Conservation (phyloP, 2,329 filamentous ascomycete species). For the Daldinia sp. region DNA sequence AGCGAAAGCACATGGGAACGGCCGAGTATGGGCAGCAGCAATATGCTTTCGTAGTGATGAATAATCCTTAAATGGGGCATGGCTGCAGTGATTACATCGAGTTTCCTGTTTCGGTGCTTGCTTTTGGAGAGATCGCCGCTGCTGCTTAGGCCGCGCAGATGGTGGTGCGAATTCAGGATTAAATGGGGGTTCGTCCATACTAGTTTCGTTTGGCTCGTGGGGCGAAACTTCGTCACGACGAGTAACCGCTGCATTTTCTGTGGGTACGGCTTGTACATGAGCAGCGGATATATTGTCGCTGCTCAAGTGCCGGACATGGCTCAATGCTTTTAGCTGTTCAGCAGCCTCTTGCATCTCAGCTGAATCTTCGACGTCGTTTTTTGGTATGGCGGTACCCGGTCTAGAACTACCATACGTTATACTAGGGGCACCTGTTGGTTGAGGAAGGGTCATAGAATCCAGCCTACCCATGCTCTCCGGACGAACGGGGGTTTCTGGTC, state of each 20-base stretch:
- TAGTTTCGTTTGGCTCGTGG: slow-evolving; percentile 52
- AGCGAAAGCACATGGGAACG: slow-evolving; percentile 86
- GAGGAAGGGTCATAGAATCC: slow-evolving; percentile 41
- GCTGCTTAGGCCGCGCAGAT: slow-evolving; percentile 52
- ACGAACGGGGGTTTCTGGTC: slow-evolving; percentile 46
- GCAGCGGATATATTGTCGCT: slow-evolving; percentile 50
- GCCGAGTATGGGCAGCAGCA: slow-evolving; percentile 72
- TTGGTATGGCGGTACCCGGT: slow-evolving; percentile 45
- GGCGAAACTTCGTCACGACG: slow-evolving; percentile 55
- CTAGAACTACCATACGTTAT: slow-evolving; percentile 40
- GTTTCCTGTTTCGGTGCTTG: slow-evolving; percentile 65
- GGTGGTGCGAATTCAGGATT: slow-evolving; percentile 48
- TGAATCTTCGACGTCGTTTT: slow-evolving; percentile 66
- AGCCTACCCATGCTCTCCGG: slow-evolving; percentile 38
- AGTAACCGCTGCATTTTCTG: slow-evolving; percentile 43
- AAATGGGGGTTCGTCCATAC: slow-evolving; percentile 51
- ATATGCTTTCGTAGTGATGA: slow-evolving; percentile 73
- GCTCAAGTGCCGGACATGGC: slow-evolving; percentile 66
- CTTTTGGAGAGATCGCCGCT: slow-evolving; percentile 58
- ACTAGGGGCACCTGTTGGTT: slow-evolving; percentile 36
- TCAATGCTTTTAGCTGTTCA: slow-evolving; percentile 71
- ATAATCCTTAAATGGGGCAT: slow-evolving; percentile 72
- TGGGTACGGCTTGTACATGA: slow-evolving; percentile 37
- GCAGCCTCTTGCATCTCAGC: slow-evolving; percentile 74
- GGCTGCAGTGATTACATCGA: slow-evolving; percentile 67